Conservation (phyloP, 176 grass and related monocot species). For the Neostapfia colusana region DNA sequence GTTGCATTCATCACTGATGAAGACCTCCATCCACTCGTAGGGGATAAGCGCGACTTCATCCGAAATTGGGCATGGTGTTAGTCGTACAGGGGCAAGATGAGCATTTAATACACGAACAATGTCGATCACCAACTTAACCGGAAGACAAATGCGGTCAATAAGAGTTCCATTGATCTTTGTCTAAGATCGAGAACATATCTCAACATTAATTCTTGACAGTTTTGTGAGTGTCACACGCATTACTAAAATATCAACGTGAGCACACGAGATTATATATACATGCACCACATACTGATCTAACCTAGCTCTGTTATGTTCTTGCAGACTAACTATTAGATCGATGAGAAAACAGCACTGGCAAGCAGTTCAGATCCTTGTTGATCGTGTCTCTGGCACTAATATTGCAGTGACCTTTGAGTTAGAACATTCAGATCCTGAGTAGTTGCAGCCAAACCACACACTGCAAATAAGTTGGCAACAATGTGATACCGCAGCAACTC, state of each 20-base stretch:
- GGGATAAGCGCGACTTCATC: constrained; percentile 84
- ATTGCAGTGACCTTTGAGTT: constrained; percentile 60
- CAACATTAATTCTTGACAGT: constrained; percentile 8
- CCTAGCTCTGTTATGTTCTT: neutral
- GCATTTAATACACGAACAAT: neutral
- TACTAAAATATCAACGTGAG: constrained; percentile 23
- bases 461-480: constrained; percentile 16
- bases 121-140: neutral
- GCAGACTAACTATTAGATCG: constrained; percentile 13
- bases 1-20: constrained; percentile 72
- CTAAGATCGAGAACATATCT: no score
- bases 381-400: constrained; percentile 63
- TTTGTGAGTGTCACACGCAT: neutral
- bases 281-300: constrained; percentile 21
- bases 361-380: constrained; percentile 12
- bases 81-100: neutral
- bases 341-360: constrained; percentile 31
- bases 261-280: constrained; percentile 38
- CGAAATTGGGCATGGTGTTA: neutral
- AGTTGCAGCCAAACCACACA: constrained; percentile 38
- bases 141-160: constrained; percentile 20
- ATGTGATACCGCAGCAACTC: neutral
- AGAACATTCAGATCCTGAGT: constrained; percentile 32
- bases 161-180: constrained; percentile 47
- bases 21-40: constrained; percentile 68